A percentile compares a stretch with the other conserved stretches of the same genome.
Evolutionary conservation across 257 asterid species (phyloP).

Genomic region (Rubia yunnanensis): DNA sequence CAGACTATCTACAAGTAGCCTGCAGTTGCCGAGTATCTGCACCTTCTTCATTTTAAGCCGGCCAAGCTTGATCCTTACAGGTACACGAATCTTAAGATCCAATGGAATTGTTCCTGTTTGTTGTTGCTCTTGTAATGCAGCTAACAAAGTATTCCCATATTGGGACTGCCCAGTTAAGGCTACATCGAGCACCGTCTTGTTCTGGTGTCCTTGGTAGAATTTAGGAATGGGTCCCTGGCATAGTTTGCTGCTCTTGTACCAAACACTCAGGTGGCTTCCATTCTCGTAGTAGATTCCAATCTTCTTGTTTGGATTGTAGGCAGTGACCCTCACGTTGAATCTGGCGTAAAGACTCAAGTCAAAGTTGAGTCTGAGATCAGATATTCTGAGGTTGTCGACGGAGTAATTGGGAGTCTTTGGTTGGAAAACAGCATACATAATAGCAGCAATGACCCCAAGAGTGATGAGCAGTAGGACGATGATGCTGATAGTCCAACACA

Average conservation of each 20-base stretch:
- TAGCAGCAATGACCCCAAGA: constrained; percentile 52
- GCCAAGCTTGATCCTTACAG: constrained; percentile 67
- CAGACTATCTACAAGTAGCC: constrained; percentile 64
- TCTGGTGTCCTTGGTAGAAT: constrained; percentile 84
- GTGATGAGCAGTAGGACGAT: constrained; percentile 46
- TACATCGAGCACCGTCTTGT: constrained; percentile 47
- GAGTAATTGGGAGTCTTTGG: constrained; percentile 83
- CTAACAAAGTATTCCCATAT: constrained; percentile 58
- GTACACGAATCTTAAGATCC: constrained; percentile 72
- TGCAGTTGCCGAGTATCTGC: constrained; percentile 56
- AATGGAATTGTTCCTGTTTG: constrained; percentile 73
- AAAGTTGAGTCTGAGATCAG: constrained; percentile 58
- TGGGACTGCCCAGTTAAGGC: constrained; percentile 55
- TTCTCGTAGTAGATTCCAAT: constrained; percentile 82
- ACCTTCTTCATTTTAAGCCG: constrained; percentile 61
- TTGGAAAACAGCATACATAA: constrained; percentile 53
- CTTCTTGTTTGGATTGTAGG: constrained; percentile 69
- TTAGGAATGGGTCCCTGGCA: constrained; percentile 68
- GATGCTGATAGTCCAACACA: constrained; percentile 69
- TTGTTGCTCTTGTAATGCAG: constrained; percentile 76
- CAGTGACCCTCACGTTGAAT: constrained; percentile 64
- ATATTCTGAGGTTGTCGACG: constrained; percentile 65
- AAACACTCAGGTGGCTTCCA: constrained; percentile 72
- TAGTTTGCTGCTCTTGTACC: constrained; percentile 65
- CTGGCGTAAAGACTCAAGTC: constrained; percentile 67